These are phyloP conservation scores for Didymella sp. DNA, from an alignment of 2,329 filamentous ascomycete genomes.

Conservation along the genomic window DNA sequence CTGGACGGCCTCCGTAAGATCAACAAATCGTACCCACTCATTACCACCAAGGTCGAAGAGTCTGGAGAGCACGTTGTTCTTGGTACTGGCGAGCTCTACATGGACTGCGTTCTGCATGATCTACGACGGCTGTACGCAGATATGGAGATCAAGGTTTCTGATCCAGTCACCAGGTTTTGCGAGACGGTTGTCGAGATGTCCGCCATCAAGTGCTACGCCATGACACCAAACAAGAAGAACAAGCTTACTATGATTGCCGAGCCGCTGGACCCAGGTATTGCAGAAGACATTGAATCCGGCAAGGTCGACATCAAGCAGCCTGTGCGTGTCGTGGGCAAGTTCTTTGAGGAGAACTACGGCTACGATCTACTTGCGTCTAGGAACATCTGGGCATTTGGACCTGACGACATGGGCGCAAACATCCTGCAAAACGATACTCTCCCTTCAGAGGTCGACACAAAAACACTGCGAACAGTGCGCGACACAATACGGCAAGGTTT, in stretches of 20 bases:
- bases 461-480: slow-evolving; percentile 81
- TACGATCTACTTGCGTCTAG: slow-evolving; percentile 94
- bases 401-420: slow-evolving; percentile 92
- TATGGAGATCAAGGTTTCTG: slow-evolving; percentile 99
- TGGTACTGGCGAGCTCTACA: slow-evolving; percentile 97
- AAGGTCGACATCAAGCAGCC: slow-evolving; percentile 92
- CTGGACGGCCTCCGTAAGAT: slow-evolving; percentile 94
- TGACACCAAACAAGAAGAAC: slow-evolving; percentile 99
- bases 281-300: slow-evolving; percentile 90
- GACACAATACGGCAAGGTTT: slow-evolving; percentile 96
- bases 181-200: slow-evolving; percentile 98
- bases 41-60: slow-evolving; percentile 97
- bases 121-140: slow-evolving; percentile 92
- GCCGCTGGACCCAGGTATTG: slow-evolving; percentile 91
- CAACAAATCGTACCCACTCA: slow-evolving; percentile 96
- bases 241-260: slow-evolving; percentile 99
- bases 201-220: slow-evolving; percentile 95
- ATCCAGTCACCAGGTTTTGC: slow-evolving; percentile 96
- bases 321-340: slow-evolving; percentile 90
- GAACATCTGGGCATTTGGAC: slow-evolving; percentile 98
- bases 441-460: slow-evolving; percentile 93
- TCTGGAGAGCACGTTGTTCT: slow-evolving; percentile 95
- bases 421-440: slow-evolving; percentile 97
- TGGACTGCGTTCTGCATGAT: slow-evolving; percentile 98
- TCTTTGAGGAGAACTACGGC: slow-evolving; percentile 95